These are phyloP conservation scores for Ettlia oleoabundans DNA, from an alignment of 139 green algal genomes.

Conservation along the genomic window DNA sequence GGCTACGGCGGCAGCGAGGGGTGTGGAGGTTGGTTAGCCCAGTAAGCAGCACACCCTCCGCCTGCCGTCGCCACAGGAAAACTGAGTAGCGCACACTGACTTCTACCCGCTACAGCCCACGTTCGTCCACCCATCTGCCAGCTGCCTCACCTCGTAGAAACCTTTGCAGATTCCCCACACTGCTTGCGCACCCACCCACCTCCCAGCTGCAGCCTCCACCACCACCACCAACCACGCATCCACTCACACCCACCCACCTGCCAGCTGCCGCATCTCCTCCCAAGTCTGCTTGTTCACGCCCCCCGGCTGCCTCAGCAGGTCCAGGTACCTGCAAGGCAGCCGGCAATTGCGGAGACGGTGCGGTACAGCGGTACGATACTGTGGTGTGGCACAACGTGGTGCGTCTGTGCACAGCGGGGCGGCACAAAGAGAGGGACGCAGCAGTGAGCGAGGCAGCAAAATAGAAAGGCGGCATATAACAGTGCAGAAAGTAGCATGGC, in stretches of 20 bases:
- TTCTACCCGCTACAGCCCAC: too few species aligned
- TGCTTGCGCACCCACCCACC: constrained; percentile 47
- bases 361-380: too few species aligned
- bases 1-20: too few species aligned
- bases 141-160: constrained; percentile 52
- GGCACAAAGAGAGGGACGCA: not conserved
- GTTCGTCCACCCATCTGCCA: constrained; percentile 31
- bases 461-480: not conserved
- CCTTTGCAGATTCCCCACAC: constrained; percentile 46
- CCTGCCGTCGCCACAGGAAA: too few species aligned
- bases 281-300: constrained; percentile 52
- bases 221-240: too few species aligned
- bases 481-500: too few species aligned
- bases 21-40: too few species aligned
- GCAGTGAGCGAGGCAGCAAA: not conserved
- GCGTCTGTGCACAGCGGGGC: not conserved
- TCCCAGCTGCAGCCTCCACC: too few species aligned
- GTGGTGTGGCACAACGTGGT: too few species aligned
- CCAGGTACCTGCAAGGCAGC: constrained; percentile 55
- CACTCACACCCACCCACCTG: constrained; percentile 7
- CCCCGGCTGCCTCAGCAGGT: constrained; percentile 46
- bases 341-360: too few species aligned
- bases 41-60: too few species aligned
- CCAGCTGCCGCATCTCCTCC: constrained; percentile 52
- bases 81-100: too few species aligned